These are phyloP conservation scores for Penicillium sp. DNA, from an alignment of 2,329 filamentous ascomycete genomes.

Conservation along the genomic window DNA sequence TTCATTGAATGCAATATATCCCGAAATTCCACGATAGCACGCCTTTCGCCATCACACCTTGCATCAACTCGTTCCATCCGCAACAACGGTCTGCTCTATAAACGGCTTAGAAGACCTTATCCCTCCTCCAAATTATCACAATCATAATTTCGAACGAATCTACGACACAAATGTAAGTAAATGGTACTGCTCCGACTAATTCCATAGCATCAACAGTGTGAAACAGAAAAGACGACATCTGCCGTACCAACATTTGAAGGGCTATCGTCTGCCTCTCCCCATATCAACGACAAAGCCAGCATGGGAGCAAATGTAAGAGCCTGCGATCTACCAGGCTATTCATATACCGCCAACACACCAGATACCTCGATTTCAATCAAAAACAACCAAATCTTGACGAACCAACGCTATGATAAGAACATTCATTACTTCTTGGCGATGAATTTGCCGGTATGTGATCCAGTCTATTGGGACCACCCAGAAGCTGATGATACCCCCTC, in stretches of 20 bases:
- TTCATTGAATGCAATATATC: neutral
- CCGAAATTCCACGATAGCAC: neutral
- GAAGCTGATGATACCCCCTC: neutral
- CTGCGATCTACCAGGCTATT: neutral
- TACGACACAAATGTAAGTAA: neutral
- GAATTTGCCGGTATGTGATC: neutral
- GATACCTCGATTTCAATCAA: neutral
- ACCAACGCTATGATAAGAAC: neutral
- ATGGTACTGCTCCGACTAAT: neutral
- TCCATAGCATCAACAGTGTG: neutral
- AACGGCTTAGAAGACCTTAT: neutral
- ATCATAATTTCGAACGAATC: neutral
- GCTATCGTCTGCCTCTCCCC: neutral
- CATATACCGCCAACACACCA: neutral
- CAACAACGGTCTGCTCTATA: neutral
- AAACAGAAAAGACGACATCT: neutral
- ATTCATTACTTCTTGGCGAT: neutral
- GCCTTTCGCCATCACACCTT: neutral
- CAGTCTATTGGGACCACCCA: neutral
- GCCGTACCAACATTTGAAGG: neutral
- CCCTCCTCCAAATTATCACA: neutral
- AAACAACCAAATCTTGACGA: neutral
- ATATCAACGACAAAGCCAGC: neutral
- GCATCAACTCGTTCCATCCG: neutral
- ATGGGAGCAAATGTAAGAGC: neutral